These are phyloP conservation scores for Carex myosuroides DNA, from an alignment of 176 grass and related monocot genomes.

Conservation along the genomic window DNA sequence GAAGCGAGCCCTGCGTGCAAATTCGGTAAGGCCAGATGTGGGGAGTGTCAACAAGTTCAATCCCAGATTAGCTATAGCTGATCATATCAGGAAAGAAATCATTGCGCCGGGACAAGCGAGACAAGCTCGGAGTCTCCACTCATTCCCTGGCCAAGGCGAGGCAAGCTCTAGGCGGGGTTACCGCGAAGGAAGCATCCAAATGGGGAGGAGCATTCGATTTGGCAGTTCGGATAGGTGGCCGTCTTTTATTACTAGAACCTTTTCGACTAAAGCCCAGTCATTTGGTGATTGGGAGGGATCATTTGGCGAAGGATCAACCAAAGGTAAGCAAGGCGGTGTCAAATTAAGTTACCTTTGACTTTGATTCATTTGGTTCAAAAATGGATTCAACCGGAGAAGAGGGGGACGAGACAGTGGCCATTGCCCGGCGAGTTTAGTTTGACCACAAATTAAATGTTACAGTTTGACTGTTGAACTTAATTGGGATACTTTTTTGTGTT, in stretches of 20 bases:
- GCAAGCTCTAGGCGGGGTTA: slow-evolving; percentile 34
- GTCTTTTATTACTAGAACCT: slow-evolving; percentile 56
- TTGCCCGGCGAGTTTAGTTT: slow-evolving; percentile 13
- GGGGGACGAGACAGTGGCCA: slow-evolving; percentile 44
- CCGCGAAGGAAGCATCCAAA: slow-evolving; percentile 26
- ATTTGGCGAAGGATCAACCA: not conserved
- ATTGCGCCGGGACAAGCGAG: slow-evolving; percentile 23
- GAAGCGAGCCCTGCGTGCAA: slow-evolving; percentile 50
- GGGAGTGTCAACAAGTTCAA: slow-evolving; percentile 59
- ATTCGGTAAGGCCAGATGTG: slow-evolving; percentile 25
- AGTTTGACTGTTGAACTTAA: not conserved
- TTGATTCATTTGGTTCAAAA: slow-evolving; percentile 21
- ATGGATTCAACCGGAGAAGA: slow-evolving; percentile 26
- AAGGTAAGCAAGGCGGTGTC: not conserved
- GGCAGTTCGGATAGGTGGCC: slow-evolving; percentile 57
- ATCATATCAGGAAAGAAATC: slow-evolving; percentile 53
- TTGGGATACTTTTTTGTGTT: not conserved
- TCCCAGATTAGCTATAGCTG: slow-evolving; percentile 39
- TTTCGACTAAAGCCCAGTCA: slow-evolving; percentile 52
- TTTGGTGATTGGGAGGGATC: slow-evolving; percentile 27
- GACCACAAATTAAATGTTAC: no score
- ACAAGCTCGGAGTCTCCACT: slow-evolving; percentile 16
- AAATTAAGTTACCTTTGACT: slow-evolving; percentile 28
- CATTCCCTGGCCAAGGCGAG: slow-evolving; percentile 14
- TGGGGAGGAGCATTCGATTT: slow-evolving; percentile 35